A percentile compares a stretch with the other conserved stretches of the same genome.
Evolutionary conservation across 2,329 filamentous ascomycete species (phyloP).

Genomic region (Epicoccum sorghinum): DNA sequence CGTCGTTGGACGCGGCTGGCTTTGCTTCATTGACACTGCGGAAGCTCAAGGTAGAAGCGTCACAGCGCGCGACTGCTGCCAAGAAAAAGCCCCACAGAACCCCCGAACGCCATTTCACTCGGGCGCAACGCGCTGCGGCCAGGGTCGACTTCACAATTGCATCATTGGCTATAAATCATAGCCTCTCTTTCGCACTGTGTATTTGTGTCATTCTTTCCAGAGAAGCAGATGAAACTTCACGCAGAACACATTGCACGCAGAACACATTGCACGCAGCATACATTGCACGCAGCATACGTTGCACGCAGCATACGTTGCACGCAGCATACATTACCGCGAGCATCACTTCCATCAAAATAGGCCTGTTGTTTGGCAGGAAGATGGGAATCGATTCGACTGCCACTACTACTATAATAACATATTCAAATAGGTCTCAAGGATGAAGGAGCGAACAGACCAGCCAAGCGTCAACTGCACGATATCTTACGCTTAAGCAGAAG

Average conservation of each 20-base stretch:
- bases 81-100: conserved; percentile 11
- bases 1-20: conserved; percentile 26
- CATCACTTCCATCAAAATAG: neutral
- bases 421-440: conserved; percentile 28
- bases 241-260: too few species aligned
- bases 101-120: neutral
- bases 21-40: conserved; percentile 18
- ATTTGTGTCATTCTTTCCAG: too few species aligned
- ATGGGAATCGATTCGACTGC: conserved; percentile 14
- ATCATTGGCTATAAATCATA: too few species aligned
- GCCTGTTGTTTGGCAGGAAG: conserved; percentile 1
- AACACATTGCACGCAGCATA: too few species aligned
- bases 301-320: too few species aligned
- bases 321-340: neutral
- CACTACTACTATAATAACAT: conserved; percentile 4
- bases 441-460: conserved; percentile 40
- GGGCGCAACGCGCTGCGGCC: neutral
- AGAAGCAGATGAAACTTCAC: too few species aligned
- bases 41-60: conserved; percentile 20
- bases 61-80: conserved; percentile 12
- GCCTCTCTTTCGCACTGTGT: too few species aligned
- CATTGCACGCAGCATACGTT: too few species aligned
- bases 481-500: conserved; percentile 41
- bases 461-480: neutral
- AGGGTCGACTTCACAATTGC: neutral